Conservation (phyloP, 2,329 filamentous ascomycete genomes). For the Fusarium nematophilum region DNA sequence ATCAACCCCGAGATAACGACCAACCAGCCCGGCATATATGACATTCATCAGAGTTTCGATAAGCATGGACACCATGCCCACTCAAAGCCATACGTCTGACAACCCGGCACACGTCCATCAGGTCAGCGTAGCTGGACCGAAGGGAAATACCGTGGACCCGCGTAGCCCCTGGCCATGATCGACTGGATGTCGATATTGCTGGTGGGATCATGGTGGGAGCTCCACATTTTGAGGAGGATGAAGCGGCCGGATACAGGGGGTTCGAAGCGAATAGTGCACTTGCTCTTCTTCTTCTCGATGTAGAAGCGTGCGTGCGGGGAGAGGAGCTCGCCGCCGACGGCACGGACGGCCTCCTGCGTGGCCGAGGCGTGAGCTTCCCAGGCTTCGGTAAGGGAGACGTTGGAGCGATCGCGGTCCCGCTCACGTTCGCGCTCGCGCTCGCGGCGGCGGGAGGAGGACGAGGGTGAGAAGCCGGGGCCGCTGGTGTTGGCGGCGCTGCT, state of each 20-base stretch:
- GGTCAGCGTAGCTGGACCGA: conserved; percentile 69
- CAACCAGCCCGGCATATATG: no score
- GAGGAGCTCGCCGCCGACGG: conserved; percentile 71
- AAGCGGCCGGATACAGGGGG: conserved; percentile 84
- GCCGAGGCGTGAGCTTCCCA: conserved; percentile 63
- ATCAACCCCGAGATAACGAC: no score
- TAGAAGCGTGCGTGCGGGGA: conserved; percentile 83
- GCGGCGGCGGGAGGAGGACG: conserved; percentile 19
- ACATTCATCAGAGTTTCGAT: conserved; percentile 11
- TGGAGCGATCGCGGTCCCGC: conserved; percentile 28
- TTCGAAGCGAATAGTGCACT: conserved; percentile 87
- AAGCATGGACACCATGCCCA: not conserved
- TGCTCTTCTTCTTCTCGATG: conserved; percentile 84
- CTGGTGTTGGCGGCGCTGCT: conserved; percentile 25
- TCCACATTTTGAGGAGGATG: conserved; percentile 92
- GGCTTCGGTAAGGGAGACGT: conserved; percentile 48
- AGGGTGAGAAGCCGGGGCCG: conserved; percentile 26
- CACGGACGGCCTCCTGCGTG: conserved; percentile 67
- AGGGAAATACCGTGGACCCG: conserved; percentile 87
- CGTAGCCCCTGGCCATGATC: conserved; percentile 84
- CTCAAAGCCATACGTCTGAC: not conserved
- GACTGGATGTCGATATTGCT: conserved; percentile 91
- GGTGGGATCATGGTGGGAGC: conserved; percentile 71
- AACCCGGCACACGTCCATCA: not conserved
- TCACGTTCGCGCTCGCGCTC: conserved; percentile 37